These are phyloP conservation scores for Tetrastigma voinierianum DNA, from an alignment of 164 flowering plant genomes.

Conservation along the genomic window DNA sequence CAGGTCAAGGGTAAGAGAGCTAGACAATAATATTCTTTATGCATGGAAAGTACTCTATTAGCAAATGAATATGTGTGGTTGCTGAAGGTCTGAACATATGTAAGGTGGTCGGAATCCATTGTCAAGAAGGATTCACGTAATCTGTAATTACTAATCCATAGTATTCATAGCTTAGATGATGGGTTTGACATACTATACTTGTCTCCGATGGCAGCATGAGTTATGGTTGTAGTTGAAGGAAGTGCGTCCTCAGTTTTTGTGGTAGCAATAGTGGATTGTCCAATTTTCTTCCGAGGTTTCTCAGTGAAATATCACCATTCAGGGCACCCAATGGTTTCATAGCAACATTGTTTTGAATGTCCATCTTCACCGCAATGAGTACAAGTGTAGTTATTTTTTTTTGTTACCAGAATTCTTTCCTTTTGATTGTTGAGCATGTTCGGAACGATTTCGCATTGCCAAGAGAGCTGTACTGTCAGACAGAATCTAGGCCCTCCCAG, in stretches of 20 bases:
- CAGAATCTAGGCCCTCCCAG: not conserved
- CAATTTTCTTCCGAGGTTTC: constrained; percentile 8
- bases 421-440: not conserved
- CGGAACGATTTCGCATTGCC: not conserved
- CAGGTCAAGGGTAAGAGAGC: too few species aligned
- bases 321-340: constrained; percentile 16
- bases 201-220: not conserved
- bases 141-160: constrained; percentile 16
- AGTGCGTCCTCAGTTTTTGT: not conserved
- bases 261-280: not conserved
- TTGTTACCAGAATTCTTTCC: too few species aligned
- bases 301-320: constrained; percentile 16
- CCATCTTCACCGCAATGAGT: too few species aligned
- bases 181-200: not conserved
- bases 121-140: constrained; percentile 9
- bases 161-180: constrained; percentile 2
- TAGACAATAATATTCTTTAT: not conserved
- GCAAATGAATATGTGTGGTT: constrained; percentile 1
- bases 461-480: not conserved
- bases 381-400: too few species aligned
- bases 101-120: not conserved
- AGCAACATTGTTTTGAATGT: constrained; percentile 16
- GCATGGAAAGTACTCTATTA: not conserved
- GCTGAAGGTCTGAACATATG: not conserved
- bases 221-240: not conserved